Conservation (phyloP, 257 asterid genomes). For the Mentha longifolia region DNA sequence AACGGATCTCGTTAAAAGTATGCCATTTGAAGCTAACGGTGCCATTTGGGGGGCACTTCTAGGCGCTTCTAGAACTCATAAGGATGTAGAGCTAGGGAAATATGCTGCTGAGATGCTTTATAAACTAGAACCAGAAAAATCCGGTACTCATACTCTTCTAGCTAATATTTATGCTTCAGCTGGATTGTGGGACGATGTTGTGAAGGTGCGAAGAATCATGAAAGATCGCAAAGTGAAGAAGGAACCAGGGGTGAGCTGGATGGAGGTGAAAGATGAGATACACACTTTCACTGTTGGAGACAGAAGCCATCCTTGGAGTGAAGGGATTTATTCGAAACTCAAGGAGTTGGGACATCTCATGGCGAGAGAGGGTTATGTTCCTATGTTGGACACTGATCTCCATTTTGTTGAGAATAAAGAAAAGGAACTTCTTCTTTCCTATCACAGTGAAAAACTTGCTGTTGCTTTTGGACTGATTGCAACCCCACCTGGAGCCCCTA, state of each 20-base stretch:
- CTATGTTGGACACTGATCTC: constrained; percentile 65
- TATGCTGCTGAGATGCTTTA: constrained; percentile 65
- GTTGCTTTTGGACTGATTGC: constrained; percentile 77
- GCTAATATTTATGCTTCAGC: constrained; percentile 77
- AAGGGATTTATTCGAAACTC: constrained; percentile 66
- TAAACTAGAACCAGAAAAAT: constrained; percentile 68
- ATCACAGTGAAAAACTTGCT: constrained; percentile 86
- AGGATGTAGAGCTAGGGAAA: constrained; percentile 66
- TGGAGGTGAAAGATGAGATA: constrained; percentile 68
- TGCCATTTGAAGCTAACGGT: constrained; percentile 77
- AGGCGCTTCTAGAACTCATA: constrained; percentile 78
- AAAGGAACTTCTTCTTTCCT: constrained; percentile 65
- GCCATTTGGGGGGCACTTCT: constrained; percentile 81
- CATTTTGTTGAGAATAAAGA: constrained; percentile 65
- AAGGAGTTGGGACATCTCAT: constrained; percentile 58
- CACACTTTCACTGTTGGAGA: constrained; percentile 82
- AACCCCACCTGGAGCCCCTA: constrained; percentile 70
- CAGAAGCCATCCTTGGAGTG: constrained; percentile 57
- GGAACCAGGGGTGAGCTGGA: constrained; percentile 92
- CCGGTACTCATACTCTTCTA: constrained; percentile 73
- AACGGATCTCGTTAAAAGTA: constrained; percentile 47
- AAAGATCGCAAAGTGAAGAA: constrained; percentile 70
- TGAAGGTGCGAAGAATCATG: constrained; percentile 58
- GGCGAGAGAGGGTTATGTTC: constrained; percentile 74
- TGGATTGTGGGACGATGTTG: constrained; percentile 71